Base-by-base conservation (phyloP, 495 filamentous ascomycete genomes). In the Podospora pseudocomata region DNA sequence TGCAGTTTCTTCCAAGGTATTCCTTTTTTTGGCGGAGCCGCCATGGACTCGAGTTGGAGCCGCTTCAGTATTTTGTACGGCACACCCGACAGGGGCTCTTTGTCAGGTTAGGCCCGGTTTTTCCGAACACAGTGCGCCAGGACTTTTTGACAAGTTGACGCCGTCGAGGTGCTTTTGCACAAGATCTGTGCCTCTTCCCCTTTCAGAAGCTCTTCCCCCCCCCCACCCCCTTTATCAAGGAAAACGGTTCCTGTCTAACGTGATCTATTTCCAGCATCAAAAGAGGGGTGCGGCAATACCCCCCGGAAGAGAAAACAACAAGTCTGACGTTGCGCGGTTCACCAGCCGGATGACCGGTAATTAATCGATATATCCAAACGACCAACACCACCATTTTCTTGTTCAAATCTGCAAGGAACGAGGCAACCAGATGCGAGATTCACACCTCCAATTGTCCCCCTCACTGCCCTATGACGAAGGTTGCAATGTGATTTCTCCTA, bases 51-150 rank as follows among this genome's bases (percentile, higher is more conserved):
- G 18, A 7, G 23, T 16, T 60, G 57, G 32, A 57, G 64, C 53
- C 63, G 23, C 23, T 20, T 65, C 58, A 30, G 18, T 18, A 57
- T 26, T 59, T 32, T 53, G 15, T 9, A 20, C 23, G 1, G 23
- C 23, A 23, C 59, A 55, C 57, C 39, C 27, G 20, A 3, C 4
- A 23, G 23, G 23, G 23, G 1, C 1, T 23, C 11, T 58, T 13
- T 20, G 9, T 27, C 49, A 39, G 28, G 5, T 53, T 63, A 19
- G 61, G 55, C 55, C 71, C 68, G 66, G 56, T 49, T 55, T 23
- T 53, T 65, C 67, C 71, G 71, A 71, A 71, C 71, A 73, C 71
- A 73, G 71, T 73, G 68, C 54, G 68, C 64, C 60, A 0, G 18
- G 13, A 5, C 13, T 16, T 49, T 32, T 32, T 32, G 30, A 32